Evolutionary conservation across 73 alveolate genomes (phyloP), one percentile per base, ranked within the genome.

Genomic region (Paramecium octaurelia): DNA sequence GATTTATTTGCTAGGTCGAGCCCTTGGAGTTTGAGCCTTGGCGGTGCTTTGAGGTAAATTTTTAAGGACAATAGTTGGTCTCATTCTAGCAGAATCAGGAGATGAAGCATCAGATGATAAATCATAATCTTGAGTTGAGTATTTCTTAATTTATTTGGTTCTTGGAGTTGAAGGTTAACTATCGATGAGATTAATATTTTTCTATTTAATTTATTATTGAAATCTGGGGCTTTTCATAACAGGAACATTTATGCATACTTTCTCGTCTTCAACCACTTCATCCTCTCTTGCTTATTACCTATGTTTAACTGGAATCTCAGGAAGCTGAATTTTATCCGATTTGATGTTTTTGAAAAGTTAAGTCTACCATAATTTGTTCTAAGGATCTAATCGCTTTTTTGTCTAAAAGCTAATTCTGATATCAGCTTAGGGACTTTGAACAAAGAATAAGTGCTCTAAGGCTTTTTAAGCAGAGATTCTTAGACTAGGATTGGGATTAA

Each of bases 401-500:
- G 23, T 12, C 40, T 75, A 75, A 75, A 75, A 75, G 38, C 20
- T 38, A 16, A 36, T 35, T 38, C 46, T 75, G 3, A 21, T 75
- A 21, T 75, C 88, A 21, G 20, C 31, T 18, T 16, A 35, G 1
- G 88, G 88, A 75, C 60, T 75, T 75, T 75, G 18, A 21, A 75
- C 34, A 42, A 92, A 92, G 48, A 86, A 92, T 60, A 44, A 89
- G 91, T 95, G 98, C 70, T 88, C 59, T 50, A 95, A 92, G 42
- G 98, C 98, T 88, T 92, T 95, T 86, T 76, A 86, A n/a, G 98
- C 98, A 11, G 97, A 92, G 43, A 95, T 95, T 93, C 98, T 95
- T 18, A 75, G 86, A 57, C 73, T 92, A 20, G 98, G 98, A 38
- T 95, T 97, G 70, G 93, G 89, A 48, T 60, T 77, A 21, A 95